Percentiles rank a stretch among this genome's conserved stretches.
Evolutionary conservation across 306 rosid species (phyloP).

Genomic region (Coriaria nepalensis): DNA sequence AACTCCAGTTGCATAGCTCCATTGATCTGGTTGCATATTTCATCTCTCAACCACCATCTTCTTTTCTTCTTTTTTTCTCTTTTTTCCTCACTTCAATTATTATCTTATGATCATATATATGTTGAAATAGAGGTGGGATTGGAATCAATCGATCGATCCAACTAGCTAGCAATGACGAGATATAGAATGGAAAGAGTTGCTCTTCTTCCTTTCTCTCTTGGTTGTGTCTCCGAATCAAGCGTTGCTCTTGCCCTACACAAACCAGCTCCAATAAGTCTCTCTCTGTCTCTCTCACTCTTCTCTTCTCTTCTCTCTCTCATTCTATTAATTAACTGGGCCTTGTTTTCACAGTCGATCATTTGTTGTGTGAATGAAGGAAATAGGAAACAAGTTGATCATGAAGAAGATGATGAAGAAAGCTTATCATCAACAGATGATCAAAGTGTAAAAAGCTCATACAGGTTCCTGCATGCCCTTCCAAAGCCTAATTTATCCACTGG

Average conservation of each 20-base stretch:
- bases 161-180: slow-evolving; percentile 34
- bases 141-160: no score
- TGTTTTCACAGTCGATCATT: background rate
- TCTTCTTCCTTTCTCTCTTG: slow-evolving; percentile 81
- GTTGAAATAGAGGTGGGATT: slow-evolving; percentile 4
- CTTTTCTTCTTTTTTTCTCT: no score
- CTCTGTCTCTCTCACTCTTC: slow-evolving; percentile 7
- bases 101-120: background rate
- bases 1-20: slow-evolving; percentile 20
- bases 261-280: slow-evolving; percentile 48
- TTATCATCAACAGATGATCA: slow-evolving; percentile 20
- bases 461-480: slow-evolving; percentile 25
- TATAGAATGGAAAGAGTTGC: slow-evolving; percentile 80
- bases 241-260: slow-evolving; percentile 59
- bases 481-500: slow-evolving; percentile 55
- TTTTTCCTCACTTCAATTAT: background rate
- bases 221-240: slow-evolving; percentile 79
- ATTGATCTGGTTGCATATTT: background rate
- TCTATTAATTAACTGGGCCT: background rate
- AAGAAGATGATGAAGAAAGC: slow-evolving; percentile 28
- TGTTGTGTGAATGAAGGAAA: slow-evolving; percentile 21
- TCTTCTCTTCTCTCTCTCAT: background rate
- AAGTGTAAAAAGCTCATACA: slow-evolving; percentile 44
- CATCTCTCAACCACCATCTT: slow-evolving; percentile 2
- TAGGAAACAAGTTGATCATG: slow-evolving; percentile 18